phyloP scores from a whole-genome alignment of 2,329 filamentous ascomycete species.

The Emergomyces orientalis region DNA sequence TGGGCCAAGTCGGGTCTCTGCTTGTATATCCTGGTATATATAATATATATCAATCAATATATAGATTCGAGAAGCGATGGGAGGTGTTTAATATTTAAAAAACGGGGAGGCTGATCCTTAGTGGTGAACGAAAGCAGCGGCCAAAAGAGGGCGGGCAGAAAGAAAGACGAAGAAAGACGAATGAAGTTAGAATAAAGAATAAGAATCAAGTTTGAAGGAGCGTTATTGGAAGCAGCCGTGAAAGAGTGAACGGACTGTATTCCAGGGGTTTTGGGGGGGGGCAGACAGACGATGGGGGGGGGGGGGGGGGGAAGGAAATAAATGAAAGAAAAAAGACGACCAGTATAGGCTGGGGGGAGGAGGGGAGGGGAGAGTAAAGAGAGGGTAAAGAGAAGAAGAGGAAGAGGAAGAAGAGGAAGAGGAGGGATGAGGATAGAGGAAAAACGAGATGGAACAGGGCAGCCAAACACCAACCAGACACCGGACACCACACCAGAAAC shows the following conservation, averaged over 20 bases:
- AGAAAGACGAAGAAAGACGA: background rate
- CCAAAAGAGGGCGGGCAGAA: constrained; percentile 23
- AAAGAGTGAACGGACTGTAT: constrained; percentile 44
- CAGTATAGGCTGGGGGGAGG: constrained; percentile 14
- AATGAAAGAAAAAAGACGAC: constrained; percentile 15
- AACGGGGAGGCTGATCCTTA: background rate
- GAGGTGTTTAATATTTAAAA: too few species aligned
- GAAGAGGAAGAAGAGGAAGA: constrained; percentile 13
- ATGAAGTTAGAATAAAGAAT: background rate
- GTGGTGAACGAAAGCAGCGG: background rate
- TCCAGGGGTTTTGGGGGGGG: constrained; percentile 19
- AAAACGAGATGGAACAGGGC: background rate
- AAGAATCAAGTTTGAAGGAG: constrained; percentile 8
- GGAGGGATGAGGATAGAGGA: background rate
- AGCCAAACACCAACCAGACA: too few species aligned
- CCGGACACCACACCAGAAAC: too few species aligned
- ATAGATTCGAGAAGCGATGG: background rate
- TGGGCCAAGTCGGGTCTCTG: background rate
- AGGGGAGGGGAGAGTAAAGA: constrained; percentile 13
- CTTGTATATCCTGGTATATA: background rate
- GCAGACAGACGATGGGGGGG: constrained; percentile 20
- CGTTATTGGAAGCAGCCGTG: constrained; percentile 35
- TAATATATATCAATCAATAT: background rate
- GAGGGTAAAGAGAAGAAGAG: constrained; percentile 14
- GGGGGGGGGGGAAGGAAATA: constrained; percentile 20